Evolutionary conservation across 495 filamentous ascomycete species (phyloP).

Genomic region (Neurospora pannonica): DNA sequence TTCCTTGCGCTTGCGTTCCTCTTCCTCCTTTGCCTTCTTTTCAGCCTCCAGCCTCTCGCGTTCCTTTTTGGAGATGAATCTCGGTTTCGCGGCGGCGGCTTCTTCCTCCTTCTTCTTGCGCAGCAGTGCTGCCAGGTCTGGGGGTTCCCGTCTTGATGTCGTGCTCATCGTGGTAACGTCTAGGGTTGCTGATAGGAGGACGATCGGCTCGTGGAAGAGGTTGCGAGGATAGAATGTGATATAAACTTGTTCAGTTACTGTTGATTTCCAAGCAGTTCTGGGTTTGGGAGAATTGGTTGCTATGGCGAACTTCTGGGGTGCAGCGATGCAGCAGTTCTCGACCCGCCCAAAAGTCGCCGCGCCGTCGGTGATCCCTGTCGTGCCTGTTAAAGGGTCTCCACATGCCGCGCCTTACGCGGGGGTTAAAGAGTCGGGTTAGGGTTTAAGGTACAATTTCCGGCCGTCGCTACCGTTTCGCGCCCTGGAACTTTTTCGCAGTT

Average conservation of each 20-base stretch:
- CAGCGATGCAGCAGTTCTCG: background rate
- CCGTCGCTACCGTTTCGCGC: background rate
- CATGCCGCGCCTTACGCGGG: background rate
- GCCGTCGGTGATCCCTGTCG: background rate
- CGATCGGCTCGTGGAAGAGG: background rate
- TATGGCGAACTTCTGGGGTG: background rate
- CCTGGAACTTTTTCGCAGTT: constrained; percentile 1
- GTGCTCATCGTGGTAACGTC: background rate
- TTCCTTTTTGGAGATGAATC: constrained; percentile 84
- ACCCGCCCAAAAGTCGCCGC: background rate
- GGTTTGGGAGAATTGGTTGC: background rate
- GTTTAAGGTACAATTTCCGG: background rate
- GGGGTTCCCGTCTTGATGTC: constrained; percentile 25
- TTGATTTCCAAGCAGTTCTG: background rate
- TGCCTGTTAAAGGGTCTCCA: background rate
- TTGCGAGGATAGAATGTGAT: background rate
- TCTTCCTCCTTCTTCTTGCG: constrained; percentile 39
- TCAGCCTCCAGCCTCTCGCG: constrained; percentile 80
- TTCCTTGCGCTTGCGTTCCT: constrained; percentile 52
- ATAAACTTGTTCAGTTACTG: background rate
- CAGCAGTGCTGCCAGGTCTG: constrained; percentile 39
- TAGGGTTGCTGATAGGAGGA: background rate
- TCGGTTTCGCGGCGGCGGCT: constrained; percentile 56
- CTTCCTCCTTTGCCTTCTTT: constrained; percentile 75
- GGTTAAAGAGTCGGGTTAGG: background rate